Base-by-base conservation (phyloP, 2,329 filamentous ascomycete genomes). In the Aaosphaeria pasadenensis region DNA sequence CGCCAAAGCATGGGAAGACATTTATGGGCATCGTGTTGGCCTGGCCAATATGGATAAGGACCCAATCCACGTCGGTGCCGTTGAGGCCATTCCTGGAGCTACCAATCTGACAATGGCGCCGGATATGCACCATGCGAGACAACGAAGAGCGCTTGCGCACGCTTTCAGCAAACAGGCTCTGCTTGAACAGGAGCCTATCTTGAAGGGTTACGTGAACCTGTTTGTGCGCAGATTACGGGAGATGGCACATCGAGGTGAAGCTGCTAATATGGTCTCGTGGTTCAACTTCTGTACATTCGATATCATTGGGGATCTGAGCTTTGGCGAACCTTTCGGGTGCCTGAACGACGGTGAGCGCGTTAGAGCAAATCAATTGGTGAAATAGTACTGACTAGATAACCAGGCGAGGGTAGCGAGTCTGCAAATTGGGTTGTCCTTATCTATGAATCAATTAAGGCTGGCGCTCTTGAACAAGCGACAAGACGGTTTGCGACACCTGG, bases 101-200 rank as follows among this genome's bases (percentile, higher is more conserved):
- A 69, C 66, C 3, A 70, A 67, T 30, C 39, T 71, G 47, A 66
- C 67, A 11, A 67, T 64, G 56, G 63, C 72, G 6, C 62, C 70
- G 13, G 68, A 74, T 44, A 58, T 64, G 13, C 56, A 64, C 47
- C 72, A 76, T 56, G 61, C 66, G 5, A 61, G 72, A 24, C 63
- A 67, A 46, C 59, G 74, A 32, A 62, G 71, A 31, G 58, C 71
- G 7, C 61, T 74, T 3, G 66, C 71, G 5, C 66, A 74, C 54
- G 69, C 70, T 7, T 75, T 75, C 54, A 66, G 60, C 5, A 66
- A 72, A 42, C 67, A 69, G 48, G 71, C 71, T 2, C 44, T 75
- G 35, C 52, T 66, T 28, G 64, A 70, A 44, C 72, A 75, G 46
- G 67, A 73, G 52, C 60, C 64, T 1, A 64, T 72, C 54, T 45